phyloP scores from a whole-genome alignment of 2,329 filamentous ascomycete species.

The Phyllosticta citribraziliensis region DNA sequence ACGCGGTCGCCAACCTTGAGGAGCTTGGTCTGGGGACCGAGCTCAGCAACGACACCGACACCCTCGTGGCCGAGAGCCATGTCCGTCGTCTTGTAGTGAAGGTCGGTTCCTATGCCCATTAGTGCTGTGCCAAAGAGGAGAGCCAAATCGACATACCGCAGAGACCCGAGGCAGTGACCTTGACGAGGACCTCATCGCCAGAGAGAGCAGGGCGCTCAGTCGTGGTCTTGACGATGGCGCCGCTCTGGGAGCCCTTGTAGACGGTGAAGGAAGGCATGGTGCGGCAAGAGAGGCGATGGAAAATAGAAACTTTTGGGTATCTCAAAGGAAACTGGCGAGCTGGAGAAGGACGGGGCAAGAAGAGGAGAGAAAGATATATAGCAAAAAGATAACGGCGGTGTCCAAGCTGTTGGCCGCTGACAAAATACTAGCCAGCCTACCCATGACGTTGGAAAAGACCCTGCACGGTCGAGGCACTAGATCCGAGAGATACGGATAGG shows the following conservation, averaged over 20 bases:
- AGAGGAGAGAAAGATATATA: neutral
- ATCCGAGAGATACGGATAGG: neutral
- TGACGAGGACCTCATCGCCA: slow-evolving; percentile 50
- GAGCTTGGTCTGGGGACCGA: slow-evolving; percentile 36
- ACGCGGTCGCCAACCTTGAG: slow-evolving; percentile 44
- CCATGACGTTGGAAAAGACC: slow-evolving; percentile 4
- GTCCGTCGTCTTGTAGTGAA: slow-evolving; percentile 33
- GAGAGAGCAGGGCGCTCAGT: slow-evolving; percentile 38
- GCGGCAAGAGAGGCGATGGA: neutral
- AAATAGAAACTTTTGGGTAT: neutral
- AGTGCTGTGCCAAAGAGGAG: too few species aligned
- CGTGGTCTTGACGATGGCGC: slow-evolving; percentile 43
- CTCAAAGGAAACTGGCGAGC: neutral
- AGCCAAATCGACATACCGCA: slow-evolving; percentile 36
- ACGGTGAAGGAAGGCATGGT: slow-evolving; percentile 46
- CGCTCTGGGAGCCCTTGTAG: slow-evolving; percentile 52
- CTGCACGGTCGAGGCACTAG: slow-evolving; percentile 1
- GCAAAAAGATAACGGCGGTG: slow-evolving; percentile 2
- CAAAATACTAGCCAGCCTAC: slow-evolving; percentile 3
- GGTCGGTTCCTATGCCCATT: slow-evolving; percentile 33
- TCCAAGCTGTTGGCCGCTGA: neutral
- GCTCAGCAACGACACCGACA: slow-evolving; percentile 40
- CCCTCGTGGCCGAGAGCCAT: slow-evolving; percentile 47
- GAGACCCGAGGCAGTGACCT: slow-evolving; percentile 56
- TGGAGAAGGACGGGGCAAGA: neutral